Conservation (phyloP, 2,329 filamentous ascomycete species). For the Exophiala sp. region DNA sequence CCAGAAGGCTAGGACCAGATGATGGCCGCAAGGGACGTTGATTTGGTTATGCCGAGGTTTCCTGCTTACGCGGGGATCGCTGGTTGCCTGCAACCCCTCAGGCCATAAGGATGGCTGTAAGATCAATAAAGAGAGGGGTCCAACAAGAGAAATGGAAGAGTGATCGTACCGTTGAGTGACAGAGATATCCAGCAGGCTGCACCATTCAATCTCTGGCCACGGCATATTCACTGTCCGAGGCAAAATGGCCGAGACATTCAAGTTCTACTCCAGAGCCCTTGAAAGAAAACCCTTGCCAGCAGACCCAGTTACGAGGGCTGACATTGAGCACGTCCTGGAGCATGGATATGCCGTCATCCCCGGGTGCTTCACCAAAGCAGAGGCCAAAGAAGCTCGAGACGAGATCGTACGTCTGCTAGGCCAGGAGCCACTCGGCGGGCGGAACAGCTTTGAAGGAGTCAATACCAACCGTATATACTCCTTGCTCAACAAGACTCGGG, state of each 20-base stretch:
- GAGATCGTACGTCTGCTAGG: constrained; percentile 35
- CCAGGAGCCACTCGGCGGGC: constrained; percentile 30
- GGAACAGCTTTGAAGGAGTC: constrained; percentile 37
- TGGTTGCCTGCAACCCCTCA: no score
- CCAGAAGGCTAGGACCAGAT: no score
- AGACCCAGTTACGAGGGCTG: constrained; percentile 27
- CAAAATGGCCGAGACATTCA: neutral
- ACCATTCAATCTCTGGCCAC: neutral
- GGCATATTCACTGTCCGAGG: neutral
- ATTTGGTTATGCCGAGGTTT: no score
- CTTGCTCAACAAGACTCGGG: constrained; percentile 37
- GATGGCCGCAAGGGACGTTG: no score
- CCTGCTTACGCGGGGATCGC: no score
- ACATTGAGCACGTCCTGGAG: constrained; percentile 32
- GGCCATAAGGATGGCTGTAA: constrained; percentile 2
- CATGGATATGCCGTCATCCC: constrained; percentile 37
- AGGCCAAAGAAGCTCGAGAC: constrained; percentile 31
- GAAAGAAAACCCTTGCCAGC: constrained; percentile 17
- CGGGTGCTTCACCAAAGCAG: constrained; percentile 32
- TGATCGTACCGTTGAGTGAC: no score
- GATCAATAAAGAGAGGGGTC: neutral
- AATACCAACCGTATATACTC: constrained; percentile 38
- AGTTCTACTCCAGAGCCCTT: constrained; percentile 10
- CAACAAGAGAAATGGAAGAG: no score
- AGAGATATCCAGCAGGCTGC: no score